Conservation (phyloP, 192 early-diverging fungal genomes). For the Linnemannia elongata region DNA sequence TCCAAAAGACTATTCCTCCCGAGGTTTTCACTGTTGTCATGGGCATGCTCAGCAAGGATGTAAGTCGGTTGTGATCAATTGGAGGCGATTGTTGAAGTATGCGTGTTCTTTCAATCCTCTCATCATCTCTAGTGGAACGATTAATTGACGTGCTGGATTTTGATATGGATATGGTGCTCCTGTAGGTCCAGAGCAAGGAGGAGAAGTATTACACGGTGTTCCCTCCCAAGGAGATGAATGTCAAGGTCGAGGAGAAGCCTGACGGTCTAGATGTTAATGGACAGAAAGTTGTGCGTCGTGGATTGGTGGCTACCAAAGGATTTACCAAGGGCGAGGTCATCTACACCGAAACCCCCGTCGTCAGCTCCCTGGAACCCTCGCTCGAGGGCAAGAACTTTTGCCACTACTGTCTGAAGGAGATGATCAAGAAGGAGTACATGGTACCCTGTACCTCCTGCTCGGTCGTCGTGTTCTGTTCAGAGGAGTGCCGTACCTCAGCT, state of each 20-base stretch:
- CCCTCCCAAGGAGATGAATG: constrained; percentile 80
- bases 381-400: constrained; percentile 78
- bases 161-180: background rate
- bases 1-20: constrained; percentile 93
- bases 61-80: constrained; percentile 30
- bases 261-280: constrained; percentile 62
- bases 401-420: constrained; percentile 76
- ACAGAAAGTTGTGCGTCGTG: constrained; percentile 74
- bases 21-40: constrained; percentile 90
- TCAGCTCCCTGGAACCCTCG: constrained; percentile 74
- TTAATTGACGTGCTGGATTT: background rate
- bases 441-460: constrained; percentile 73
- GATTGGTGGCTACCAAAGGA: constrained; percentile 78
- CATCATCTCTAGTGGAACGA: background rate
- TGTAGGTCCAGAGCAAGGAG: constrained; percentile 74
- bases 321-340: constrained; percentile 80
- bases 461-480: constrained; percentile 76
- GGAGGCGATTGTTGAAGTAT: no score
- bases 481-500: constrained; percentile 70
- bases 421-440: constrained; percentile 49
- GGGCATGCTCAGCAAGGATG: constrained; percentile 90
- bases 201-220: constrained; percentile 86
- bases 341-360: constrained; percentile 80
- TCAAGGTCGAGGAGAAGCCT: constrained; percentile 78
- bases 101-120: no score